phyloP scores from a whole-genome alignment of 1,284 basidiomycete genomes.

The Trichosporon asahii region DNA sequence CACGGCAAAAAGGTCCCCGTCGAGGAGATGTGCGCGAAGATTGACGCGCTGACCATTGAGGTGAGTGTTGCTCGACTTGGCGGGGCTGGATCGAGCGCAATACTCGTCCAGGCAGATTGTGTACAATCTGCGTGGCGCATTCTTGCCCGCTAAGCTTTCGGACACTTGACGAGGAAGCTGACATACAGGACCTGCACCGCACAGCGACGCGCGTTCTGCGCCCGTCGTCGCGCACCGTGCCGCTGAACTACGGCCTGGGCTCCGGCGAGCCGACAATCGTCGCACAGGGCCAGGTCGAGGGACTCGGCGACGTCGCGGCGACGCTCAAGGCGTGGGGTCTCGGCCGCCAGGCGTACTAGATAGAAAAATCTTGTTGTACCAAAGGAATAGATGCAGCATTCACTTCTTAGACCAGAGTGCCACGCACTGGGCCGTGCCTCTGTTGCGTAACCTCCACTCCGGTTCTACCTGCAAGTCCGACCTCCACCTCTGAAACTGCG shows the following conservation, averaged over 20 bases:
- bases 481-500: too few species aligned
- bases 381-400: conserved; percentile 4
- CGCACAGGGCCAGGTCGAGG: conserved; percentile 48
- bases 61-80: conserved; percentile 57
- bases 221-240: conserved; percentile 32
- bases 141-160: too few species aligned
- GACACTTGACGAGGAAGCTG: conserved; percentile 2
- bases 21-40: conserved; percentile 85
- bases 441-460: too few species aligned
- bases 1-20: conserved; percentile 82
- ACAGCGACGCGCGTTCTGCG: conserved; percentile 47
- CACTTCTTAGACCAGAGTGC: neutral
- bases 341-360: conserved; percentile 30
- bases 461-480: too few species aligned
- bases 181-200: conserved; percentile 43
- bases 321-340: conserved; percentile 48
- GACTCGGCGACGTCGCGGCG: conserved; percentile 45
- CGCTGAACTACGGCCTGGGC: conserved; percentile 48
- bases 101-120: too few species aligned
- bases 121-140: too few species aligned
- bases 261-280: conserved; percentile 54
- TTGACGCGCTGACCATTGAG: conserved; percentile 73
- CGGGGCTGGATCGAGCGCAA: too few species aligned
- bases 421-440: too few species aligned
- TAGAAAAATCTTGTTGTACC: conserved; percentile 8